phyloP scores from a whole-genome alignment of 2,329 filamentous ascomycete genomes.

The Alternaria atra region DNA sequence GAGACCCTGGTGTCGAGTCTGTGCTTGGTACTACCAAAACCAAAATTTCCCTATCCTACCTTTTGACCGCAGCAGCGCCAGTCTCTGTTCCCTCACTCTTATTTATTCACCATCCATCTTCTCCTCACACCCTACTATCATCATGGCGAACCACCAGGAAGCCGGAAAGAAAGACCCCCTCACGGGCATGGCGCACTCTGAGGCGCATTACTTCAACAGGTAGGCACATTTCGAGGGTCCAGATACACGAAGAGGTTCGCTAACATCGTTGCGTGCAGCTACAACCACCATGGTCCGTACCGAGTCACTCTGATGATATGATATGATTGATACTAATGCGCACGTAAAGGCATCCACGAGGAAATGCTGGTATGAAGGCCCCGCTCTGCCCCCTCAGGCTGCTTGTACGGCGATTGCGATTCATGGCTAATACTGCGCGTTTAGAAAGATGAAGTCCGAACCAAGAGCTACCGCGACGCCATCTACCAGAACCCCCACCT shows the following conservation, averaged over 20 bases:
- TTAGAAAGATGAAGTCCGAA: conserved; percentile 98
- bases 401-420: conserved; percentile 1
- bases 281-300: conserved; percentile 92
- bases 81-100: conserved; percentile 16
- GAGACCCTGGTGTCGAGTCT: conserved; percentile 20
- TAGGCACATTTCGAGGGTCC: conserved; percentile 54
- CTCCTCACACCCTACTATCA: conserved; percentile 7
- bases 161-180: conserved; percentile 52
- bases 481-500: conserved; percentile 97
- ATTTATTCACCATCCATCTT: conserved; percentile 6
- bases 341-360: conserved; percentile 83
- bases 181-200: conserved; percentile 85
- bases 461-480: conserved; percentile 93
- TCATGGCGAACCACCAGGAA: conserved; percentile 41
- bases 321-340: conserved; percentile 50
- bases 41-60: conserved; percentile 42
- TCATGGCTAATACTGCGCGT: conserved; percentile 19
- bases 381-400: conserved; percentile 12
- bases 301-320: conserved; percentile 43
- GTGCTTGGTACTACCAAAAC: conserved; percentile 31
- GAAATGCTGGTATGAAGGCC: conserved; percentile 86
- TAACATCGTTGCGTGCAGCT: conserved; percentile 66
- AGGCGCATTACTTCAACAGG: conserved; percentile 99
- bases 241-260: conserved; percentile 31
- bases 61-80: conserved; percentile 23